phyloP scores from a whole-genome alignment of 140 eudicot genomes.

The Oenanthe javanica region DNA sequence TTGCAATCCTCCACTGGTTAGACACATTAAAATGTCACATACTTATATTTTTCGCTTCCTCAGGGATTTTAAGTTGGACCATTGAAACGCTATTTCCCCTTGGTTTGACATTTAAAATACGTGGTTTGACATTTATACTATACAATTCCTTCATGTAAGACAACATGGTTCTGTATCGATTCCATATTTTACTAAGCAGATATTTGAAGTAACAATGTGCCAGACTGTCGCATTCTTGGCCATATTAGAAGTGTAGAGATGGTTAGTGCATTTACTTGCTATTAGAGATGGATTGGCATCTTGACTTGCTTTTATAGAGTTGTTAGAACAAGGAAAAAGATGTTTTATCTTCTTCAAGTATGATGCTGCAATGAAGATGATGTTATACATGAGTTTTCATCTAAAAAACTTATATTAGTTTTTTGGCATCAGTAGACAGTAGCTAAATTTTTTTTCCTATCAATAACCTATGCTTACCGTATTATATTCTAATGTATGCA shows the following conservation, averaged over 20 bases:
- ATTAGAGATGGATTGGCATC: background rate
- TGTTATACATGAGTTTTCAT: background rate
- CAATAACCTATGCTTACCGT: background rate
- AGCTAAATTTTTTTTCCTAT: background rate
- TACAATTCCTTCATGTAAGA: background rate
- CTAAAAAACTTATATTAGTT: background rate
- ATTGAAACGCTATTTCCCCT: background rate
- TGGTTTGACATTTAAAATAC: background rate
- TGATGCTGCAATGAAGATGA: background rate
- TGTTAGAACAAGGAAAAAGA: background rate
- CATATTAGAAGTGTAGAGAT: background rate
- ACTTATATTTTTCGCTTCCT: background rate
- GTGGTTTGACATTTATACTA: background rate
- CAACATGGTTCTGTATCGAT: background rate
- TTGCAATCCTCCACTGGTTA: background rate
- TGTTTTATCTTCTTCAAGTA: background rate
- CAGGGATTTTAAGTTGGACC: background rate
- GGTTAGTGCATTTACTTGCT: background rate
- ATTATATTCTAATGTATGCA: slow-evolving; percentile 19
- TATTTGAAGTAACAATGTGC: background rate
- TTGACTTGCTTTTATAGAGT: background rate
- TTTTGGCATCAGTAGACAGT: background rate
- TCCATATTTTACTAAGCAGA: background rate
- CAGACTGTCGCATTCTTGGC: background rate
- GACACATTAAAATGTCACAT: background rate